Percentiles rank a stretch among this genome's conserved stretches.
These are phyloP conservation scores for Naegleria lovaniensis DNA, from an alignment of 208 protist genomes.

Conservation along the genomic window DNA sequence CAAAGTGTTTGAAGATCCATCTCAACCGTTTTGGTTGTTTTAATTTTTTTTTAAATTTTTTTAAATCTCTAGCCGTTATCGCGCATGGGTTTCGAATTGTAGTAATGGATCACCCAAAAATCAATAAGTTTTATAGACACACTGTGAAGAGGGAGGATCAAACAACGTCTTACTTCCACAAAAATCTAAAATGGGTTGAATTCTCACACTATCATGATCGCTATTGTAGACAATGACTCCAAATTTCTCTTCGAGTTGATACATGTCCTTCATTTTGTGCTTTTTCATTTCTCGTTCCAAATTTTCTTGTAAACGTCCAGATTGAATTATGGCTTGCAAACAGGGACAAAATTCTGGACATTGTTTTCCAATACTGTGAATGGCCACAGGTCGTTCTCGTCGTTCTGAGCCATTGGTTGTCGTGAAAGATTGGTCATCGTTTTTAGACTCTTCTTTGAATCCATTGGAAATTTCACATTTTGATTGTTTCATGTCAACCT, in stretches of 20 bases:
- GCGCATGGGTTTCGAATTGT: too few species aligned
- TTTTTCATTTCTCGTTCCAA: not conserved
- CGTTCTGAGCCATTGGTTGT: too few species aligned
- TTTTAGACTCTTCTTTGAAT: not conserved
- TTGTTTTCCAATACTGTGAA: not conserved
- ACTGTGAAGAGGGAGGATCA: not conserved
- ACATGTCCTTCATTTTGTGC: not conserved
- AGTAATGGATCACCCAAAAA: too few species aligned
- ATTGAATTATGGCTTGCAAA: not conserved
- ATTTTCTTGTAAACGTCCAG: not conserved
- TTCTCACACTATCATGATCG: not conserved
- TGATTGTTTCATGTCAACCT: not conserved
- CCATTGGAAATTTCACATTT: too few species aligned
- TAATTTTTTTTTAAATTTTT: too few species aligned
- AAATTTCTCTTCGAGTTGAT: not conserved
- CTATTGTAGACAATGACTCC: not conserved
- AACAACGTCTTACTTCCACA: not conserved
- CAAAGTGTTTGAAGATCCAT: too few species aligned
- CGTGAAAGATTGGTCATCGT: too few species aligned
- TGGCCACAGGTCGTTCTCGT: not conserved
- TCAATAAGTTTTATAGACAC: not conserved
- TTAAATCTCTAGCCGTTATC: too few species aligned
- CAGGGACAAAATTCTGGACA: not conserved
- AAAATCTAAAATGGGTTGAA: not conserved
- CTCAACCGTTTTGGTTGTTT: too few species aligned